phyloP scores from a whole-genome alignment of 176 grass and related monocot genomes.

The Oryza punctata region DNA sequence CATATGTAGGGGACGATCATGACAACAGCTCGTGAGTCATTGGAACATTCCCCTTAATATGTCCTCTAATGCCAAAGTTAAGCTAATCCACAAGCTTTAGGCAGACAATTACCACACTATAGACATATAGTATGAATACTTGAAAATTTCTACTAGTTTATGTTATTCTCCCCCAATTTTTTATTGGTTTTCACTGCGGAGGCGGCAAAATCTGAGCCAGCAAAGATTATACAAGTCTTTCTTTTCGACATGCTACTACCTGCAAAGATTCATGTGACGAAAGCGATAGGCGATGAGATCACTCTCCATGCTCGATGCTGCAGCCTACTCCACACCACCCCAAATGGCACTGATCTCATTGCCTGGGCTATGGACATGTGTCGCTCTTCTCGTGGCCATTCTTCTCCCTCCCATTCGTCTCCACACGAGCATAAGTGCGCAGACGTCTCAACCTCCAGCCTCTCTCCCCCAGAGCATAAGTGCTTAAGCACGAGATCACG shows the following conservation, averaged over 20 bases:
- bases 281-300: conserved; percentile 39
- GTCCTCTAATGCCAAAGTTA: background rate
- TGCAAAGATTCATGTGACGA: conserved; percentile 44
- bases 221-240: background rate
- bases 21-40: conserved; percentile 32
- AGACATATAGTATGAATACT: too few species aligned
- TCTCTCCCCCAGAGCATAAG: background rate
- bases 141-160: background rate
- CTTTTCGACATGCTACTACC: background rate
- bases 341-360: conserved; percentile 1
- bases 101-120: background rate
- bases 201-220: conserved; percentile 4
- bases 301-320: background rate
- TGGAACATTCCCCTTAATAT: conserved; percentile 32
- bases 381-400: conserved; percentile 28
- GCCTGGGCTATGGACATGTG: conserved; percentile 24
- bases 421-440: background rate
- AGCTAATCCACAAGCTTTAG: background rate
- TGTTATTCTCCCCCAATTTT: too few species aligned
- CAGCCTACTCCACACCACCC: background rate
- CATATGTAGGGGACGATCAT: background rate
- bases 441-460: conserved; percentile 30
- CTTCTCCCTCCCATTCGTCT: conserved; percentile 10
- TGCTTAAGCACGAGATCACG: background rate
- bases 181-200: background rate